Percentiles rank a stretch among this genome's conserved stretches.
Conservation (phyloP, 345 rosid species). For the Bruguiera sexangula region DNA sequence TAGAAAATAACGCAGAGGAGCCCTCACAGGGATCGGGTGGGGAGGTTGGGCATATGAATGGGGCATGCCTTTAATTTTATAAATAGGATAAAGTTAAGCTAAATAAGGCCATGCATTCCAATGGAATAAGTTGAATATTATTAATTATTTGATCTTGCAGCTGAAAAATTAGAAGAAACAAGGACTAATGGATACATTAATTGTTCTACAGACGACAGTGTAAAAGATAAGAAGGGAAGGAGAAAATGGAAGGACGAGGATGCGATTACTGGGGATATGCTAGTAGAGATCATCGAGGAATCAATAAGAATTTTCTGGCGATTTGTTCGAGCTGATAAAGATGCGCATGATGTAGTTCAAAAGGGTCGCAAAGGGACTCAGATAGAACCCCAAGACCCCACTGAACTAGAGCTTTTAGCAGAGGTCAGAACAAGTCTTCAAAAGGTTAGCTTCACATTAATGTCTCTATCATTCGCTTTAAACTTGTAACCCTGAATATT, state of each 20-base stretch:
- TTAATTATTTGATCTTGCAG: conserved; percentile 8
- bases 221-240: conserved; percentile 48
- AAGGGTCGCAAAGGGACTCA: conserved; percentile 47
- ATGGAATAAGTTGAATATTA: conserved; percentile 8
- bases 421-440: conserved; percentile 54
- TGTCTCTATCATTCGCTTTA: neutral
- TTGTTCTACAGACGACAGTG: conserved; percentile 58
- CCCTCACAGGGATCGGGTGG: no score
- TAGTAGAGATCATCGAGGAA: conserved; percentile 90
- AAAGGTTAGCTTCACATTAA: conserved; percentile 42
- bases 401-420: conserved; percentile 42
- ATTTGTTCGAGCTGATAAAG: conserved; percentile 74
- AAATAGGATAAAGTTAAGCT: neutral
- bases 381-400: conserved; percentile 56
- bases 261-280: conserved; percentile 49
- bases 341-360: conserved; percentile 32
- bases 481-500: neutral
- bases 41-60: neutral
- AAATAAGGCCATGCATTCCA: conserved; percentile 1
- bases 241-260: conserved; percentile 36
- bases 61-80: neutral
- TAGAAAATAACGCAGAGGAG: no score
- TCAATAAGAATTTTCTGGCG: conserved; percentile 85
- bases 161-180: neutral
- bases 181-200: conserved; percentile 6